Base-by-base conservation (phyloP, 2,329 filamentous ascomycete genomes). In the Chaetomium olivaceum region DNA sequence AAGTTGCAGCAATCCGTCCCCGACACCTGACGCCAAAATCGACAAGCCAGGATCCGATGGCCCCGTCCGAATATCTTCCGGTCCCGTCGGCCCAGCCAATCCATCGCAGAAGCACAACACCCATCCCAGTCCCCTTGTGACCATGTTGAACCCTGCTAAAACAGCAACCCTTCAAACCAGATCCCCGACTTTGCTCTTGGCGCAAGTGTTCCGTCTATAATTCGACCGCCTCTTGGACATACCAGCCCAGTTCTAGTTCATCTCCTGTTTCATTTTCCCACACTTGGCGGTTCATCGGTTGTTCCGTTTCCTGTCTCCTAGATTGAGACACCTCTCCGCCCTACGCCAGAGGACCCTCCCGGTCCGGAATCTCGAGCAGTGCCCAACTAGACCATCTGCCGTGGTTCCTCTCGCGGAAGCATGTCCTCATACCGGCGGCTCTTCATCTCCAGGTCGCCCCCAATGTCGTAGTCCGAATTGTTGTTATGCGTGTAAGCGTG, bases 381-480 rank as follows among this genome's bases (percentile, higher is more conserved):
- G 62, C 8, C 33, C 46, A 29, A 48, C 69, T 67, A 74, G 6
- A 77, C 74, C 74, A 78, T 77, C 21, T 73, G 71, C 63, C 79
- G 77, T 12, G 85, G 85, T 56, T 81, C 78, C 66, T 81, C 78
- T 54, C 83, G 77, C 31, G 83, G 83, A 25, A 83, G 71, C 83
- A 86, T 84, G 68, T 87, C 85, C 73, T 87, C 85, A 68, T 87
- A 87, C 51, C 83, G 80, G 66, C 82, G 79, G 3, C 83, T 80
- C 66, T 81, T 80, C 71, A 81, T 77, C 69, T 87, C 83, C 52
- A 86, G 77, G 56, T 83, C 82, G 19, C 75, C 73, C 56, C 76
- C 76, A 54, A 77, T 74, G 62, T 80, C 78, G 64, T 77, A 75
- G 23, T 73, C 73, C 54, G 76, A 74, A n/a, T 75, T 76, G 60